Evolutionary conservation across 345 rosid species (phyloP), one percentile per base, ranked within the genome.

Genomic region (Stellera chamaejasme): DNA sequence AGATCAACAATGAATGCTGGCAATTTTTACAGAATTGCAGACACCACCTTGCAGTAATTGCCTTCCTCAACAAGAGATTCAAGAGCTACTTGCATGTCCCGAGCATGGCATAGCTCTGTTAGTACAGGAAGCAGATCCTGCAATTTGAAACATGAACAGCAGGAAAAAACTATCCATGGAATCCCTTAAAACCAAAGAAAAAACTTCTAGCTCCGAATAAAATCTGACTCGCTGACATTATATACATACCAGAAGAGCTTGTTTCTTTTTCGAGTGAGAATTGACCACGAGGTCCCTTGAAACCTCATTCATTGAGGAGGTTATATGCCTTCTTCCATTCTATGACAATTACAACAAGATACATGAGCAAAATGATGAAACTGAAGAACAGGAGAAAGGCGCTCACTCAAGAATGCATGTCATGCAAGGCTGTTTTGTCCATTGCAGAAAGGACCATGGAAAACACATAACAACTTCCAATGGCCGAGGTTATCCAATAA

Each of bases 211-310:
- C 47, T 28, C 45, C 28, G 54, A 49, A 55, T 45, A 55, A 66
- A 27, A 42, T 61, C 15, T 15, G 13, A 28, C 2, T 50, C 43
- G 55, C 25, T 50, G 58, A 48, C 54, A 54, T 27, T 60, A 45
- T 54, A 43, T 42, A 16, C 36, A 13, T 83, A 89, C 99, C 95
- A 78, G 69, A 53, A 94, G 88, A 72, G 97, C 82, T 75, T 94
- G 97, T 49, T 94, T 94, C 85, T 80, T 87, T 72, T 85, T 94
- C 50, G 96, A 80, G 77, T 81, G 71, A 14, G 85, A 74, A 85
- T 94, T 83, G 61, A 94, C 99, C 59, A 94, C 75, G 56, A 94
- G 99, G 75, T 94, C 99, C 69, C 97, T 83, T n/a, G 99, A 90
- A 52, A 91, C 95, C 79, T 90, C 97, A 36, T 82, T 90, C 87